These are phyloP conservation scores for Macrophomina tecta DNA, from an alignment of 2,329 filamentous ascomycete genomes.

Conservation along the genomic window DNA sequence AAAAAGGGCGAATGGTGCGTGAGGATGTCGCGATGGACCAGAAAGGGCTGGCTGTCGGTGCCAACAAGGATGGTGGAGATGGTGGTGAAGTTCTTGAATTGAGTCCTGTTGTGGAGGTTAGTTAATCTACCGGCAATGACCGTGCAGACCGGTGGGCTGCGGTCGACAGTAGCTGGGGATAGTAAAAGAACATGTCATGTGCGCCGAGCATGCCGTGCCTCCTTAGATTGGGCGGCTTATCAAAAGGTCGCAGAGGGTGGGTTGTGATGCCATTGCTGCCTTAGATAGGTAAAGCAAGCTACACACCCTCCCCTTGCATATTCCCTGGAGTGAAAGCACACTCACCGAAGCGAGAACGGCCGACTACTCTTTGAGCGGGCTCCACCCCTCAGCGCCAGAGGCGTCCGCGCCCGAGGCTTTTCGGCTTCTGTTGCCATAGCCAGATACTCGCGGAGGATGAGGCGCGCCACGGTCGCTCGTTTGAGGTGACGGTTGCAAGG, in stretches of 20 bases:
- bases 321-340: neutral
- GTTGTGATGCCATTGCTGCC: neutral
- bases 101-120: conserved; percentile 39
- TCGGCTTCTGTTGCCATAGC: conserved; percentile 24
- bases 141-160: too few relatives aligned
- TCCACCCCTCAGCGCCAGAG: conserved; percentile 18
- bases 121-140: neutral
- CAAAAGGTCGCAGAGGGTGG: neutral
- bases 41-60: conserved; percentile 47
- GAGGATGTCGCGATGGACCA: conserved; percentile 57
- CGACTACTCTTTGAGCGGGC: conserved; percentile 21
- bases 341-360: conserved; percentile 28
- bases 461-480: neutral
- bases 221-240: neutral
- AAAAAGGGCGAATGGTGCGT: conserved; percentile 57
- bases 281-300: neutral
- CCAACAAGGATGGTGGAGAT: conserved; percentile 48
- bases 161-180: too few relatives aligned
- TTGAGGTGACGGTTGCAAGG: neutral
- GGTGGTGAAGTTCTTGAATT: conserved; percentile 49
- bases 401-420: conserved; percentile 13
- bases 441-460: neutral
- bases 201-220: neutral
- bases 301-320: conserved; percentile 20
- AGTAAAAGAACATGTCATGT: too few relatives aligned